Conservation (phyloP, 228 moss, liverwort and hornwort genomes). For the Sphagnum magellanicum region DNA sequence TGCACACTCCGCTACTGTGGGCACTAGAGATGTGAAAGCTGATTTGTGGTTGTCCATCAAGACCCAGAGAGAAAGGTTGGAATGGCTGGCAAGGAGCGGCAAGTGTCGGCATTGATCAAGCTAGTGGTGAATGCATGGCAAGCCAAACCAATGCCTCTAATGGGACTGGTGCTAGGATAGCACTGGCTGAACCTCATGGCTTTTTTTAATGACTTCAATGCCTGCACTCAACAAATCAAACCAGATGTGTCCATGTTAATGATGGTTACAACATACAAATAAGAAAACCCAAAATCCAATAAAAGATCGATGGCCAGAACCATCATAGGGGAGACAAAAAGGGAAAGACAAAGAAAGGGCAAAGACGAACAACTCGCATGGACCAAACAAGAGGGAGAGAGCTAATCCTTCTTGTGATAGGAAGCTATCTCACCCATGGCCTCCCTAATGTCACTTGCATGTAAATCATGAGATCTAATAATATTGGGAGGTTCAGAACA, state of each 20-base stretch:
- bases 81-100: conserved; percentile 29
- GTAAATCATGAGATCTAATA: no score
- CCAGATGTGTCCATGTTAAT: conserved; percentile 85
- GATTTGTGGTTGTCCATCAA: background rate
- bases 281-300: conserved; percentile 15
- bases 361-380: no score
- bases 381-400: no score
- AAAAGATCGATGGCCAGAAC: no score
- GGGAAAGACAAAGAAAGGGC: no score
- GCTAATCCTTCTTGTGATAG: no score
- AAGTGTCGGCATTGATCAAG: conserved; percentile 68
- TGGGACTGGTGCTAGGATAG: conserved; percentile 87
- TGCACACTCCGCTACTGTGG: no score
- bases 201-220: conserved; percentile 93
- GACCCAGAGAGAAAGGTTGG: conserved; percentile 8
- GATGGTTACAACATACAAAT: conserved; percentile 73
- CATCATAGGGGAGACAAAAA: no score
- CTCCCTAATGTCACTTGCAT: no score
- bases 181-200: conserved; percentile 88
- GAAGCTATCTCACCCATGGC: no score
- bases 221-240: conserved; percentile 78
- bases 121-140: conserved; percentile 90
- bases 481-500: no score
- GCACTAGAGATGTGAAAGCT: no score
- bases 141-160: conserved; percentile 88